Evolutionary conservation across 495 filamentous ascomycete genomes (phyloP), one percentile per base, ranked within the genome.

Genomic region (Bombardia bombarda): DNA sequence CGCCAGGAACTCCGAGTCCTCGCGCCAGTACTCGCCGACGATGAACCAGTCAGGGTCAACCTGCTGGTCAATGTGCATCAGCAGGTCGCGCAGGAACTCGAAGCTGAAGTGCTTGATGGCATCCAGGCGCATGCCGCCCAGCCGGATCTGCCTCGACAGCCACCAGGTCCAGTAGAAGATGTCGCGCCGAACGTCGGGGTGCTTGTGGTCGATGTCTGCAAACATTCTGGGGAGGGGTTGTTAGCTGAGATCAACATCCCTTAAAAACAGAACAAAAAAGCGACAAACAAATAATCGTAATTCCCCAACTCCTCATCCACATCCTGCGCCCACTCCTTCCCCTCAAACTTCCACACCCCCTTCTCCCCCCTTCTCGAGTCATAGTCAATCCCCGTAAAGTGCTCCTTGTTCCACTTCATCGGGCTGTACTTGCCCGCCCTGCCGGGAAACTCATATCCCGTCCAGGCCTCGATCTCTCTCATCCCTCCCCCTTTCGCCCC

Each of bases 11-110:
- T 70, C 51, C 1, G 73, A 53, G 45, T 82, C 72, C 18, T 74
- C 78, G 40, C 73, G 72, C 84, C 83, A 88, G 53, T 80, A 86
- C 52, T 88, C 85, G 21, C 80, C 83, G 7, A 90, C 81, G 16
- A 84, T 65, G 51, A 85, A 85, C 61, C 75, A 79, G 7, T 77
- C 64, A 0, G 61, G 47, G 20, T 74, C 73, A 28, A 71, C 60
- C 0, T 60, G 51, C 12, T 65, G 49, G 19, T 79, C 67, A 22
- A 87, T 47, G 19, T 59, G 42, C 3, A 1, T 17, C 1, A 57
- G 1, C 0, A 63, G 81, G 7, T 75, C 66, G 26, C 69, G 69
- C 22, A 83, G 75, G 53, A 87, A 87, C 3, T 62, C 65, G 45
- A 77, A 72, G 9, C 77, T 82, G 58, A 82, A 84, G 60, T 90